phyloP scores from a whole-genome alignment of 495 filamentous ascomycete species.

The Astrothelium subdiscretum region DNA sequence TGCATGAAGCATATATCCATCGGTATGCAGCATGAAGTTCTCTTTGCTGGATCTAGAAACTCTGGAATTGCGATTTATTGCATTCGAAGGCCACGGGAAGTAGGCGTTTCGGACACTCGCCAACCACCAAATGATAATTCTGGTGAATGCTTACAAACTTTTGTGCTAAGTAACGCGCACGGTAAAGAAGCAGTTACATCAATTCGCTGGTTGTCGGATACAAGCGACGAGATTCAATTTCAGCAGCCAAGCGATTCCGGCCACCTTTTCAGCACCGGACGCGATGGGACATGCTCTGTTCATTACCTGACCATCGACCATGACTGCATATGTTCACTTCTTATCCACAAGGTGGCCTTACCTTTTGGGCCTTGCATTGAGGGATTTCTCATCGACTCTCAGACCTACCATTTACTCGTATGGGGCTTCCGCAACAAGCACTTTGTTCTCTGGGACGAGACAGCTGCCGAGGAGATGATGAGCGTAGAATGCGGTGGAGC shows the following conservation, averaged over 20 bases:
- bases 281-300: conserved; percentile 63
- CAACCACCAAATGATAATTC: not conserved
- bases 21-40: conserved; percentile 28
- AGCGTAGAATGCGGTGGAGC: conserved; percentile 69
- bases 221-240: conserved; percentile 1
- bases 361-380: conserved; percentile 59
- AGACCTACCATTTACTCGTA: conserved; percentile 43
- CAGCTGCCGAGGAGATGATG: conserved; percentile 50
- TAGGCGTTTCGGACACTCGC: not conserved
- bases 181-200: conserved; percentile 58
- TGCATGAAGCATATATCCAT: conserved; percentile 21
- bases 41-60: conserved; percentile 59
- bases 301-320: conserved; percentile 25
- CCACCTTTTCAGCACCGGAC: conserved; percentile 54
- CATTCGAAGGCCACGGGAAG: conserved; percentile 2
- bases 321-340: conserved; percentile 6
- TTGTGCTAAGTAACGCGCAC: conserved; percentile 34
- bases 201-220: conserved; percentile 30
- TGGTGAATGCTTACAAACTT: not conserved
- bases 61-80: conserved; percentile 49
- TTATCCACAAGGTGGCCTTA: conserved; percentile 44
- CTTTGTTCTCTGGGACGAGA: conserved; percentile 73
- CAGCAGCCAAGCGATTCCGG: conserved; percentile 14
- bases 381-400: conserved; percentile 45
- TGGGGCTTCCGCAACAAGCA: conserved; percentile 69